Conservation (phyloP, 1,284 basidiomycete genomes). For the Agroathelia rolfsii region DNA sequence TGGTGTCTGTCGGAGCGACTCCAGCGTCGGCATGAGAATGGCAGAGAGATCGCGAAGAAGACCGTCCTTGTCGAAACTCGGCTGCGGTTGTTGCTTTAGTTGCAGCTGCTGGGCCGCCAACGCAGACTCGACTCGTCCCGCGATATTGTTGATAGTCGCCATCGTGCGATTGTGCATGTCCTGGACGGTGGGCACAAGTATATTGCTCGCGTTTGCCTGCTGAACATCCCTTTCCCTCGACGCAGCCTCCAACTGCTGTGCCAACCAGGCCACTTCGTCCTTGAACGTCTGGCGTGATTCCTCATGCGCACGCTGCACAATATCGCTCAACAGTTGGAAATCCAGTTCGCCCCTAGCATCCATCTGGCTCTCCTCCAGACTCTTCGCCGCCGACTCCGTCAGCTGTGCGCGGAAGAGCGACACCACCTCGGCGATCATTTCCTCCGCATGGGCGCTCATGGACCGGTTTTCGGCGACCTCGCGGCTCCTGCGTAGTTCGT, state of each 20-base stretch:
- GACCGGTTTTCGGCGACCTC: conserved; percentile 13
- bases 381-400: conserved; percentile 45
- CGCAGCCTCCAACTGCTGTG: conserved; percentile 27
- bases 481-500: conserved; percentile 25
- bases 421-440: conserved; percentile 55
- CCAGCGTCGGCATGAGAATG: conserved; percentile 51
- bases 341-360: conserved; percentile 70
- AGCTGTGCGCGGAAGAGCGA: conserved; percentile 58
- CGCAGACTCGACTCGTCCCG: conserved; percentile 26
- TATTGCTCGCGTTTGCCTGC: too few species aligned
- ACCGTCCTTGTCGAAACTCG: conserved; percentile 38
- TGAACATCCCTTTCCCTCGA: conserved; percentile 5
- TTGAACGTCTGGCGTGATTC: conserved; percentile 48
- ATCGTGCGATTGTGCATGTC: too few species aligned
- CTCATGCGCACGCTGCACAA: conserved; percentile 57
- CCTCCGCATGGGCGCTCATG: conserved; percentile 28
- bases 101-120: too few species aligned
- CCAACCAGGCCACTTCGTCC: conserved; percentile 41
- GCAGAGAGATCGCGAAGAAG: conserved; percentile 50
- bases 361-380: conserved; percentile 53
- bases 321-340: conserved; percentile 61
- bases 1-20: conserved; percentile 46
- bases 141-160: too few species aligned
- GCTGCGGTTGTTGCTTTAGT: conserved; percentile 14
- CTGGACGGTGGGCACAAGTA: too few species aligned